Evolutionary conservation across 2,329 filamentous ascomycete species (phyloP).

Genomic region (Ceratocystis harringtonii): DNA sequence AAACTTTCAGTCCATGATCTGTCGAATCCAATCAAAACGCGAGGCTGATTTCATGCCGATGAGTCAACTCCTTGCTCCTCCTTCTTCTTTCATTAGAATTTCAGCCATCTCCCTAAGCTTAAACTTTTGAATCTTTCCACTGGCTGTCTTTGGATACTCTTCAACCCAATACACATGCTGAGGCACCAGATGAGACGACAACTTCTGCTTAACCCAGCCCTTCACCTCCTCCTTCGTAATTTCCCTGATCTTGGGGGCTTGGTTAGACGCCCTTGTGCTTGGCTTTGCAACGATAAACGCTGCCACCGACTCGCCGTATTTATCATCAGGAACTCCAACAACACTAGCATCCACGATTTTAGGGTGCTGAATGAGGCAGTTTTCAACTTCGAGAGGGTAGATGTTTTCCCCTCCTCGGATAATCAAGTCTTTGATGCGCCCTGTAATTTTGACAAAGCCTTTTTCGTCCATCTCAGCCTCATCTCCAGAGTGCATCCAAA

Average conservation of each 20-base stretch:
- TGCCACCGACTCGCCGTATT: slow-evolving; percentile 73
- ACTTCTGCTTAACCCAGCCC: slow-evolving; percentile 52
- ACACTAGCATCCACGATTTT: slow-evolving; percentile 63
- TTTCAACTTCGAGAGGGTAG: slow-evolving; percentile 83
- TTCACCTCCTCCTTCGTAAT: slow-evolving; percentile 38
- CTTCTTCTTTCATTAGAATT: slow-evolving; percentile 21
- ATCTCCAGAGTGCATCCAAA: slow-evolving; percentile 90
- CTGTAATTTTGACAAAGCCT: slow-evolving; percentile 79
- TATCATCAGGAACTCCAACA: slow-evolving; percentile 66
- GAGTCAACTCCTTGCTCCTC: neutral
- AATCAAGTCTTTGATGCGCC: slow-evolving; percentile 87
- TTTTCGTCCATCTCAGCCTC: slow-evolving; percentile 72
- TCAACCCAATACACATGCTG: slow-evolving; percentile 79
- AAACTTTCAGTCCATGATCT: neutral
- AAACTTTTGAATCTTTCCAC: slow-evolving; percentile 94
- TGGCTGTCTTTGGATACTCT: slow-evolving; percentile 86
- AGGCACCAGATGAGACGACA: slow-evolving; percentile 67
- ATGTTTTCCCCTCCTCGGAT: slow-evolving; percentile 95
- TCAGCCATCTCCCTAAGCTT: slow-evolving; percentile 55
- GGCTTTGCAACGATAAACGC: slow-evolving; percentile 56
- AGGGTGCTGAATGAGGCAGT: slow-evolving; percentile 61
- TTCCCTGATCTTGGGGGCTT: neutral
- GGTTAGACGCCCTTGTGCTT: slow-evolving; percentile 20
- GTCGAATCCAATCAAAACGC: neutral
- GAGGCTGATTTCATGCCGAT: neutral